Evolutionary conservation across 2,329 filamentous ascomycete species (phyloP).

Genomic region (Trichoderma koningii): DNA sequence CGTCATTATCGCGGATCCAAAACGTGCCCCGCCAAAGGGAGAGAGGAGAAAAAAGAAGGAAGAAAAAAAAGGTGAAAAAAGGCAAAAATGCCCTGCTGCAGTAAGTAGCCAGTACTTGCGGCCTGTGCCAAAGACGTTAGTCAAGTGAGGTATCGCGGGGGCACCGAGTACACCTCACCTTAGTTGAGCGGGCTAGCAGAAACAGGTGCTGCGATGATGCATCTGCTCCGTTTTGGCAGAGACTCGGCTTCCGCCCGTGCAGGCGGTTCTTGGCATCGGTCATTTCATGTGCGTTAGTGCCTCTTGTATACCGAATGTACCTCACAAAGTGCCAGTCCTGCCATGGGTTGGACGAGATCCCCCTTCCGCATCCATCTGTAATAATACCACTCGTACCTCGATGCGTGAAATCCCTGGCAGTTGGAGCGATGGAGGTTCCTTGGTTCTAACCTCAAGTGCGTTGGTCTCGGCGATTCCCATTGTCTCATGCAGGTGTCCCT

Average conservation of each 20-base stretch:
- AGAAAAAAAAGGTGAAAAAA: not conserved
- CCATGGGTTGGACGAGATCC: no score
- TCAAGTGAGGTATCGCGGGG: no score
- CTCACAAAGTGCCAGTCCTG: no score
- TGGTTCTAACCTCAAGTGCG: no score
- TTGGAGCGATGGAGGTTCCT: no score
- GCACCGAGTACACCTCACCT: no score
- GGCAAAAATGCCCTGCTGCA: not conserved
- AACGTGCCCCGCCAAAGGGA: constrained; percentile 3
- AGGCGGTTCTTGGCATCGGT: not conserved
- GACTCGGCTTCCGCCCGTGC: not conserved
- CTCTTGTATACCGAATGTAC: not conserved
- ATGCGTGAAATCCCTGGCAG: no score
- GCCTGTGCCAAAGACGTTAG: not conserved
- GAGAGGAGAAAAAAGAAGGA: not conserved
- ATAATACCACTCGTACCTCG: no score
- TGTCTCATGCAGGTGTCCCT: no score
- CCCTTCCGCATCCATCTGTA: no score
- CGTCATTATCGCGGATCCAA: constrained; percentile 19
- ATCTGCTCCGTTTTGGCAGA: not conserved
- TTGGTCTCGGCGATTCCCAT: no score
- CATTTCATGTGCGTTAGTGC: not conserved
- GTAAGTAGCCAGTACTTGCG: not conserved
- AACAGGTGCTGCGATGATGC: not conserved
- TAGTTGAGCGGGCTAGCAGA: not conserved